Evolutionary conservation across 108 stramenopile genomes (phyloP).

Genomic region (Licmophora abbreviata): DNA sequence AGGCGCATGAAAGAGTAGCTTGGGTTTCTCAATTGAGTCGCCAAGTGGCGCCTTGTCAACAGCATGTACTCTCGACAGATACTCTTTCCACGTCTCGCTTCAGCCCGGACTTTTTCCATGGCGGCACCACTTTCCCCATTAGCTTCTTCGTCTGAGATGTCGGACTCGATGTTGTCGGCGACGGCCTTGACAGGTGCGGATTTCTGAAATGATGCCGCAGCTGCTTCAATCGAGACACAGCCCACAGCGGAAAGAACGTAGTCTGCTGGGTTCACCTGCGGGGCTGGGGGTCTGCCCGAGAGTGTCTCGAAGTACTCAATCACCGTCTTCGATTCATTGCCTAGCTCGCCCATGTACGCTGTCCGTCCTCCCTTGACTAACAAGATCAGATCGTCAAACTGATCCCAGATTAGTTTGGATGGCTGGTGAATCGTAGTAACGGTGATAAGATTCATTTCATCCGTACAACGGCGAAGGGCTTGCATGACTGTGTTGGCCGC

Average conservation of each 20-base stretch:
- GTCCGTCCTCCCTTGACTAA: slow-evolving; percentile 45
- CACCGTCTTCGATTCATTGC: not conserved
- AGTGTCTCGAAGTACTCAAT: not conserved
- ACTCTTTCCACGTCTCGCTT: not conserved
- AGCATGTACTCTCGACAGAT: not conserved
- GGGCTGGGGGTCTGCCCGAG: not conserved
- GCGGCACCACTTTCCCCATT: not conserved
- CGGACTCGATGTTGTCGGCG: not conserved
- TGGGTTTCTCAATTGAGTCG: not conserved
- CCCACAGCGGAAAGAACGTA: not conserved
- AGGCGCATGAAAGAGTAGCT: not conserved
- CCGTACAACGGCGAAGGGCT: slow-evolving; percentile 23
- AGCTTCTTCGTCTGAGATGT: not conserved
- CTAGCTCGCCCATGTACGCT: slow-evolving; percentile 28
- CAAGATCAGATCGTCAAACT: slow-evolving; percentile 75
- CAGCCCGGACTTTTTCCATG: not conserved
- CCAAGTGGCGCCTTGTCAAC: not conserved
- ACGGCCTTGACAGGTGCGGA: no score
- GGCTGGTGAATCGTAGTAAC: slow-evolving; percentile 76
- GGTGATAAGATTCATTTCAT: slow-evolving; percentile 46
- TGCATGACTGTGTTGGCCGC: slow-evolving; percentile 41
- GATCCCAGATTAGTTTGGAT: slow-evolving; percentile 56
- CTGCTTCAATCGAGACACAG: not conserved
- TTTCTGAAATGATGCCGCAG: not conserved
- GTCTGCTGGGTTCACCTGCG: not conserved